Conservation (phyloP, 225 moss, liverwort and hornwort species). For the Thuidium tamariscinum region DNA sequence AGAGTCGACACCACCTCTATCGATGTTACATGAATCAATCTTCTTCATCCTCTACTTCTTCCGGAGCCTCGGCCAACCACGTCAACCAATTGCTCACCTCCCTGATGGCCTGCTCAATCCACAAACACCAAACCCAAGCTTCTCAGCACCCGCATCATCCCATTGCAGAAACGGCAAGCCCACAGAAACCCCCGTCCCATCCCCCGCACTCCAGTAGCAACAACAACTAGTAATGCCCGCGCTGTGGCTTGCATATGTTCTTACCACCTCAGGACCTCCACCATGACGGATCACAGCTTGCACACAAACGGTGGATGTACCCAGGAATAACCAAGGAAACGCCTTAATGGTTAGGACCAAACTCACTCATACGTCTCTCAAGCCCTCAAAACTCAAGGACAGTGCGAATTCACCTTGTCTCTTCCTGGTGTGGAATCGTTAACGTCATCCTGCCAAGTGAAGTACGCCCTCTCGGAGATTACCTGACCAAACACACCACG, state of each 20-base stretch:
- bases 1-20: conserved; percentile 25
- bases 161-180: neutral
- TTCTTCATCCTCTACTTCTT: conserved; percentile 79
- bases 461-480: conserved; percentile 65
- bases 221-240: neutral
- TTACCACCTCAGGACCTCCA: neutral
- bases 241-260: neutral
- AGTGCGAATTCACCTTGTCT: conserved; percentile 53
- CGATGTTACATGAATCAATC: conserved; percentile 26
- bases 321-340: neutral
- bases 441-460: conserved; percentile 79
- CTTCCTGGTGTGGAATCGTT: conserved; percentile 94
- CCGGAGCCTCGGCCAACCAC: conserved; percentile 62
- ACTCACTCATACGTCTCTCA: neutral
- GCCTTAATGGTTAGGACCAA: neutral
- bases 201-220: neutral
- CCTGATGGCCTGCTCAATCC: conserved; percentile 62
- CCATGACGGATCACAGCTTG: neutral
- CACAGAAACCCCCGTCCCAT: neutral
- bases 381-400: neutral
- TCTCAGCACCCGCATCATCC: neutral
- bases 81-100: conserved; percentile 65
- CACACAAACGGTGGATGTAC: neutral
- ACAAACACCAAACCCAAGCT: neutral
- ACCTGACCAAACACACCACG: conserved; percentile 41